Evolutionary conservation across 768 basidiomycete species (phyloP).

Genomic region (Gelatoporia subvermispora): DNA sequence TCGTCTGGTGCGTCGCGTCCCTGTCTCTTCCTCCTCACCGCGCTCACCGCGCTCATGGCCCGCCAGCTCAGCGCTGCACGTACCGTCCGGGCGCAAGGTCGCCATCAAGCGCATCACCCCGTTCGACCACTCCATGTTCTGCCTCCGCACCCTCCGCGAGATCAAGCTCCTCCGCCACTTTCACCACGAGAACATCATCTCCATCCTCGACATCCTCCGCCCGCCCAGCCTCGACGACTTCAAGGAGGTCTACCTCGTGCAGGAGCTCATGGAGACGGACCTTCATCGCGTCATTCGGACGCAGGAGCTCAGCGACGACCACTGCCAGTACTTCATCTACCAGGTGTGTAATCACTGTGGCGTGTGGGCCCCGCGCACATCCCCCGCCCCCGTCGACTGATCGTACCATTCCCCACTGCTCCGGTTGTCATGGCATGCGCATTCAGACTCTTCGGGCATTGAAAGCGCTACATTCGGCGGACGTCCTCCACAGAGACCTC

Average conservation of each 20-base stretch:
- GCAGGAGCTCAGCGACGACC: conserved; percentile 90
- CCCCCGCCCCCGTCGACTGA: background rate
- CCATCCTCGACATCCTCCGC: conserved; percentile 89
- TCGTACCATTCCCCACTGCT: background rate
- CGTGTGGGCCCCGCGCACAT: background rate
- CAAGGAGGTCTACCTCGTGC: conserved; percentile 75
- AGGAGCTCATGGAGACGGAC: conserved; percentile 91
- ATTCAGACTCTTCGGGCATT: conserved; percentile 79
- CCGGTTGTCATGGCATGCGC: background rate
- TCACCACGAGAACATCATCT: conserved; percentile 86
- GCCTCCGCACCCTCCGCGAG: conserved; percentile 85
- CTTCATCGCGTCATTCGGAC: conserved; percentile 95
- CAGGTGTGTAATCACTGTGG: conserved; percentile 47
- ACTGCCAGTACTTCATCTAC: conserved; percentile 97
- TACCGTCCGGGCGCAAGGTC: conserved; percentile 84
- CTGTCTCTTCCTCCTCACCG: conserved; percentile 1
- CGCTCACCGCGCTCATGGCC: background rate
- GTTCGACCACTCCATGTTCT: conserved; percentile 95
- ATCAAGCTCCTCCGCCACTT: conserved; percentile 92
- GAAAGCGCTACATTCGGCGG: conserved; percentile 92
- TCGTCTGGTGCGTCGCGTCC: conserved; percentile 56
- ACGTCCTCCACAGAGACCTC: conserved; percentile 92
- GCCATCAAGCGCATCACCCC: conserved; percentile 97
- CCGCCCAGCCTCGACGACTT: conserved; percentile 71
- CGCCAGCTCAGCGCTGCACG: conserved; percentile 71